Conservation (phyloP, 2,329 filamentous ascomycete species). For the Colletotrichum musicola region DNA sequence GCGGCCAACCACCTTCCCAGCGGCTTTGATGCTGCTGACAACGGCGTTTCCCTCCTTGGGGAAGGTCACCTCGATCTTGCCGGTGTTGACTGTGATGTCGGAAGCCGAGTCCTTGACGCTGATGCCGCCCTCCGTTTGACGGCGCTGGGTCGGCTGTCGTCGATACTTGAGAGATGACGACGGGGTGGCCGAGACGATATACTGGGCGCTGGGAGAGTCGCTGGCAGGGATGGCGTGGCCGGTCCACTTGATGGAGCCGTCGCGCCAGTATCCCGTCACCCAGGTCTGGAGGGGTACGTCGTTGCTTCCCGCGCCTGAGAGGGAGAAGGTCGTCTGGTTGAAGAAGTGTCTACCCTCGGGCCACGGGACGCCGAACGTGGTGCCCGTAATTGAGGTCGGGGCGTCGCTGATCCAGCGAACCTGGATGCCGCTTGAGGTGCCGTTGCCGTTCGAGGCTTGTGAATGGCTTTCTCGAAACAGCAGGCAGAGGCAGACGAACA, state of each 20-base stretch:
- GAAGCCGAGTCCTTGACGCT: conserved; percentile 28
- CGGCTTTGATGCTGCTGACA: conserved; percentile 54
- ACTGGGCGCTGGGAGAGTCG: conserved; percentile 54
- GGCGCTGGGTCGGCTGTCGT: background rate
- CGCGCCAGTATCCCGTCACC: conserved; percentile 70
- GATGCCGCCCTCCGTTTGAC: background rate
- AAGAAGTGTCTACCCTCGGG: conserved; percentile 53
- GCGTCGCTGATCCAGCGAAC: conserved; percentile 12
- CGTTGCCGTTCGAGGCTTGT: background rate
- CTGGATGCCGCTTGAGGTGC: background rate
- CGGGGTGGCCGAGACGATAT: conserved; percentile 47
- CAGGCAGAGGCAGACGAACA: background rate
- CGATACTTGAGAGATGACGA: background rate
- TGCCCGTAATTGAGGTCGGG: conserved; percentile 50
- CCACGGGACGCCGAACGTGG: conserved; percentile 60
- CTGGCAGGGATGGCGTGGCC: conserved; percentile 65
- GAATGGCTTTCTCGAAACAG: background rate
- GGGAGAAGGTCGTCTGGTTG: conserved; percentile 51
- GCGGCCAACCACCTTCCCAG: conserved; percentile 57
- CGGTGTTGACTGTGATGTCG: conserved; percentile 56
- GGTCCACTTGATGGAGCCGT: conserved; percentile 73
- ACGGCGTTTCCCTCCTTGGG: conserved; percentile 56
- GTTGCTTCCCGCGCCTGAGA: conserved; percentile 31
- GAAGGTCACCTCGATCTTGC: conserved; percentile 57
- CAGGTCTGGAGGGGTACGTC: conserved; percentile 59